Base-by-base conservation (phyloP, 2,329 filamentous ascomycete genomes). In the Hypoxylon sp. region DNA sequence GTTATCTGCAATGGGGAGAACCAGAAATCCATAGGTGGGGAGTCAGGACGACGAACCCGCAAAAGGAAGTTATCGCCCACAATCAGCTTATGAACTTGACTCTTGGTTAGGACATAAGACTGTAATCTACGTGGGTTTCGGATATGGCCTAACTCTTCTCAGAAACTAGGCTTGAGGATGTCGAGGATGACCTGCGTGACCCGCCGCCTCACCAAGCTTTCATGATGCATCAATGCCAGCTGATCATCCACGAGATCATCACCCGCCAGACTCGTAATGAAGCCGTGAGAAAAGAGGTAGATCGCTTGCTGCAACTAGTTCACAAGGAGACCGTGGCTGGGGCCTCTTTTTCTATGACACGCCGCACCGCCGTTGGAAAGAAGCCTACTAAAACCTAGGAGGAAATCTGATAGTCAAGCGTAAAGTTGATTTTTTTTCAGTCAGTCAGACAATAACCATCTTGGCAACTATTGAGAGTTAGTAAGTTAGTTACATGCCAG, bases 1-100 rank as follows among this genome's bases (percentile, higher is more conserved):
- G 59, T 7, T 56, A 57, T 27, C 41, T 61, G 3, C 51, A 59
- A 27, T 60, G 59, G 53, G 56, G 36, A 2, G 59, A 61, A 7
- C 27, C 52, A 4, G 50, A 55, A 9, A 41, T 53, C 5, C 15
- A 36, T 4, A 42, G 20, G 2, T 7, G 55, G 12, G 40, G 48
- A 13, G 34, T 58, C 16, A 31, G 55, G 15, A 51, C 42, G 25
- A 20, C 30, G 9, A 12, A 20, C 7, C 34, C 51, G 4, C 25
- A 50, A 4, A 37, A n/a, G 11, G 40, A 46, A 19, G 35, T 25
- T 3, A 32, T 42, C 2, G 11, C 40, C 8, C 36, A 46, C 3
- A 27, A 19, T 5, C 20, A 34, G 1, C 38, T 59, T 1, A 26
- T 50, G 13, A 15, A 31, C 3, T 3, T 59, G 5, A 19, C 45